Conservation (phyloP, 2,329 filamentous ascomycete species). For the Cytospora piceae region DNA sequence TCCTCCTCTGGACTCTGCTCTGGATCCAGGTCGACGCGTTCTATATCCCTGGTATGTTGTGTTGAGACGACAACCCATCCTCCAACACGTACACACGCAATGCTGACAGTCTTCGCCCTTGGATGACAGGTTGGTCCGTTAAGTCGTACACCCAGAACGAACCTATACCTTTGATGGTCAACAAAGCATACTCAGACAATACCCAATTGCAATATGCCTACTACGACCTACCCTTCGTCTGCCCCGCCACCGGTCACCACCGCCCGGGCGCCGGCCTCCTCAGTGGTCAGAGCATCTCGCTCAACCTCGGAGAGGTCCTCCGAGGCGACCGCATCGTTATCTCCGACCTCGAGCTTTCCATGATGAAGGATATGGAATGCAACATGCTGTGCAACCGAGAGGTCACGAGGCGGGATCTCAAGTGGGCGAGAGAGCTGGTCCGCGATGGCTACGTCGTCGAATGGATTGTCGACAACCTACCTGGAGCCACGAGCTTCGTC, state of each 20-base stretch:
- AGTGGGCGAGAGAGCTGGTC: conserved; percentile 72
- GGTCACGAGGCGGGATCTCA: conserved; percentile 66
- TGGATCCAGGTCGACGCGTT: conserved; percentile 66
- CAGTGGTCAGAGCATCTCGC: conserved; percentile 75
- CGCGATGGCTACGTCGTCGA: conserved; percentile 82
- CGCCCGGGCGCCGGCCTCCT: conserved; percentile 69
- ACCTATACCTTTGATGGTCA: conserved; percentile 81
- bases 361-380: conserved; percentile 76
- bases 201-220: conserved; percentile 92
- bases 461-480: conserved; percentile 92
- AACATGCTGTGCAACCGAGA: conserved; percentile 72
- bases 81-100: neutral
- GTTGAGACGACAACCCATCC: neutral
- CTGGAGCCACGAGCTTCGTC: conserved; percentile 85
- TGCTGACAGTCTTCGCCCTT: conserved; percentile 25
- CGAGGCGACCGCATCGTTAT: conserved; percentile 84
- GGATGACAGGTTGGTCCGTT: conserved; percentile 72
- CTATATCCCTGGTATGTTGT: conserved; percentile 77
- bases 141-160: conserved; percentile 78
- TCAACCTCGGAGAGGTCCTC: conserved; percentile 86
- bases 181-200: conserved; percentile 89
- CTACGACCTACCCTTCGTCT: conserved; percentile 85
- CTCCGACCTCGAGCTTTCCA: conserved; percentile 79
- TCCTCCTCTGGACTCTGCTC: conserved; percentile 51
- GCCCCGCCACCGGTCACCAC: conserved; percentile 71